These are phyloP conservation scores for Heracleum sosnowskyi DNA, from an alignment of 129 eudicot species.

Conservation along the genomic window DNA sequence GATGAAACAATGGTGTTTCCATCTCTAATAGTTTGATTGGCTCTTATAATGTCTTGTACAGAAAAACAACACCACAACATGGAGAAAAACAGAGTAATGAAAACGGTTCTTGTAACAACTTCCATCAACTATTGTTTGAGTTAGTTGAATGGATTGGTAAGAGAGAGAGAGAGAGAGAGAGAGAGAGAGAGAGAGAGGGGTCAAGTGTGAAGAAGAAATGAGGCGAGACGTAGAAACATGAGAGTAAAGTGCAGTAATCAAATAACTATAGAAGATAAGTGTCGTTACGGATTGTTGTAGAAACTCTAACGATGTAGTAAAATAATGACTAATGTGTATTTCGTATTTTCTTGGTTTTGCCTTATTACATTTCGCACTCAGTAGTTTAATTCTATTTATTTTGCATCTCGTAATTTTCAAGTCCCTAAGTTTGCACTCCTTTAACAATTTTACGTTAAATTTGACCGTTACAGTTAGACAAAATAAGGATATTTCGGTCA, in stretches of 20 bases:
- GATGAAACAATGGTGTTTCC: conserved; percentile 14
- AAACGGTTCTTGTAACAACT: neutral
- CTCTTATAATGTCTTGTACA: neutral
- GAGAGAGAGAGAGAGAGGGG: no score
- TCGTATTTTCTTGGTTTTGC: no score
- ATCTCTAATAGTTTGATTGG: conserved; percentile 18
- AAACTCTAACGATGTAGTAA: neutral
- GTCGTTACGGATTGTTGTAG: neutral
- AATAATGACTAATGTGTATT: no score
- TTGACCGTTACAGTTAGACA: no score
- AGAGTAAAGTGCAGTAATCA: neutral
- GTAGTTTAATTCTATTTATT: no score
- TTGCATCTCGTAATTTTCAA: no score
- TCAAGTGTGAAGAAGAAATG: no score
- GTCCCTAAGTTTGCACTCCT: no score
- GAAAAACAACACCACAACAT: neutral
- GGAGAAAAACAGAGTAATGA: neutral
- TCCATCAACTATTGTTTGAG: neutral
- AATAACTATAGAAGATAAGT: neutral
- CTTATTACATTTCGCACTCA: no score
- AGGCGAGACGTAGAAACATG: neutral
- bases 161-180: no score
- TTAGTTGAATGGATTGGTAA: neutral
- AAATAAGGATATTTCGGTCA: no score
- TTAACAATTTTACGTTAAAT: no score